A percentile compares a stretch with the other conserved stretches of the same genome.
Evolutionary conservation across 2,329 filamentous ascomycete genomes (phyloP).

Genomic region (Alternaria tenuissima): DNA sequence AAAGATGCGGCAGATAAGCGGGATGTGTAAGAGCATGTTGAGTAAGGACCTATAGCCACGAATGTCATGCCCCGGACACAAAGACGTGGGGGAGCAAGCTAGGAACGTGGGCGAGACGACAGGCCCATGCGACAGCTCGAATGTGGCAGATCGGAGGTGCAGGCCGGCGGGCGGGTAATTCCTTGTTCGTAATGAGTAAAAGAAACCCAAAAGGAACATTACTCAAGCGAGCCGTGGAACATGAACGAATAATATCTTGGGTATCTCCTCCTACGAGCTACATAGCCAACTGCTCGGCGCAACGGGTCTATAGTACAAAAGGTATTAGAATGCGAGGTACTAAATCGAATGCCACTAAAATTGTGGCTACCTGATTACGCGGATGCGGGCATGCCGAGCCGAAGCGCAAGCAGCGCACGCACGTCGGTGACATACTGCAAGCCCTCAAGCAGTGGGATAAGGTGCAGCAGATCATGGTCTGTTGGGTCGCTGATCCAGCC

Average conservation of each 20-base stretch:
- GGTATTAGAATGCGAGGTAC: constrained; percentile 38
- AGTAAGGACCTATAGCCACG: constrained; percentile 22
- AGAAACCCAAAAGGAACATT: constrained; percentile 27
- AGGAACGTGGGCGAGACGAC: constrained; percentile 23
- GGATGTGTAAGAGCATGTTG: constrained; percentile 20
- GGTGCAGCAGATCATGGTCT: constrained; percentile 91
- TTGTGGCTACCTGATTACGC: constrained; percentile 30
- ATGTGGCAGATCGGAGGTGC: constrained; percentile 5
- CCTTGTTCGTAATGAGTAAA: constrained; percentile 20
- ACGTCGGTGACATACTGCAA: constrained; percentile 98
- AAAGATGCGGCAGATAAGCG: constrained; percentile 32
- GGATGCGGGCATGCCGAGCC: constrained; percentile 74
- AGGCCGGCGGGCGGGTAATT: constrained; percentile 17
- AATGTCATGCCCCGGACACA: constrained; percentile 16
- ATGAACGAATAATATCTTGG: constrained; percentile 37
- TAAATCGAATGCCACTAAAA: constrained; percentile 18
- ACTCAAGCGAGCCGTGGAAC: constrained; percentile 8
- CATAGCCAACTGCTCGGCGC: constrained; percentile 32
- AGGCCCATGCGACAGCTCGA: constrained; percentile 23
- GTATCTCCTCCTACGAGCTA: constrained; percentile 47
- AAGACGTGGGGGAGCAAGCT: constrained; percentile 13
- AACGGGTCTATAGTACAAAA: constrained; percentile 43
- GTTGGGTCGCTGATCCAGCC: constrained; percentile 99
- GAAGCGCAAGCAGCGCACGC: constrained; percentile 83
- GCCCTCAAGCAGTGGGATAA: constrained; percentile 91